Conservation (phyloP, 2,329 filamentous ascomycete species). For the Colletotrichum incanum region DNA sequence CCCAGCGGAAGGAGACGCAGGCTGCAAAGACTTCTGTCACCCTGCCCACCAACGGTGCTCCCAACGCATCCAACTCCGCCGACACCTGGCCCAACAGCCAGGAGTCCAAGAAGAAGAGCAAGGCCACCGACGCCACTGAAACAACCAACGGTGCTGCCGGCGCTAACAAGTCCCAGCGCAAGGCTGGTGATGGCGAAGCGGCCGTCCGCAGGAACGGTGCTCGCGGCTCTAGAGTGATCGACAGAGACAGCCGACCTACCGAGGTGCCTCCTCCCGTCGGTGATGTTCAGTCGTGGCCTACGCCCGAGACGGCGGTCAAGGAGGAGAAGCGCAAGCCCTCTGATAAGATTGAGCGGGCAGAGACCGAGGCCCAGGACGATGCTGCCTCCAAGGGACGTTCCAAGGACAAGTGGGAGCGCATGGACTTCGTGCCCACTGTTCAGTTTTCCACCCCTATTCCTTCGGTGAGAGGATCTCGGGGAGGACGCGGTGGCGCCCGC, state of each 20-base stretch:
- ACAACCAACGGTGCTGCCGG: slow-evolving; percentile 51
- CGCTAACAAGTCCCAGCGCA: slow-evolving; percentile 60
- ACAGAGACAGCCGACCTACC: slow-evolving; percentile 52
- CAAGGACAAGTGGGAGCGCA: slow-evolving; percentile 90
- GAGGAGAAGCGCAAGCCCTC: slow-evolving; percentile 83
- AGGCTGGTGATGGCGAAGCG: slow-evolving; percentile 60
- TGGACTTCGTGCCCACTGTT: slow-evolving; percentile 87
- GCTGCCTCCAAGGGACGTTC: slow-evolving; percentile 65
- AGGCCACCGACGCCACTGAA: slow-evolving; percentile 45
- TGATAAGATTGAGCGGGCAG: slow-evolving; percentile 70
- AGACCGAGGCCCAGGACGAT: slow-evolving; percentile 76
- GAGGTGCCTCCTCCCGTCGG: slow-evolving; percentile 74
- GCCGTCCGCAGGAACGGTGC: slow-evolving; percentile 57
- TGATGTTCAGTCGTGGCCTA: slow-evolving; percentile 90
- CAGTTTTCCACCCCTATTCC: slow-evolving; percentile 89
- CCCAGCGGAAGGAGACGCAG: slow-evolving; percentile 79
- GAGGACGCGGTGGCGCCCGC: slow-evolving; percentile 64
- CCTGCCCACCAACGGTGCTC: slow-evolving; percentile 46
- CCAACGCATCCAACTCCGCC: slow-evolving; percentile 42
- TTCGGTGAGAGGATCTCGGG: slow-evolving; percentile 64
- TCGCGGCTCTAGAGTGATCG: slow-evolving; percentile 62
- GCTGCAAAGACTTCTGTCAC: slow-evolving; percentile 65
- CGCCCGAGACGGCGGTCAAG: slow-evolving; percentile 80
- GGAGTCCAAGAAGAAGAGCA: slow-evolving; percentile 62
- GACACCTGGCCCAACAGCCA: slow-evolving; percentile 57